Conservation (phyloP, 768 basidiomycete species). For the Leccinum disarticulatum region DNA sequence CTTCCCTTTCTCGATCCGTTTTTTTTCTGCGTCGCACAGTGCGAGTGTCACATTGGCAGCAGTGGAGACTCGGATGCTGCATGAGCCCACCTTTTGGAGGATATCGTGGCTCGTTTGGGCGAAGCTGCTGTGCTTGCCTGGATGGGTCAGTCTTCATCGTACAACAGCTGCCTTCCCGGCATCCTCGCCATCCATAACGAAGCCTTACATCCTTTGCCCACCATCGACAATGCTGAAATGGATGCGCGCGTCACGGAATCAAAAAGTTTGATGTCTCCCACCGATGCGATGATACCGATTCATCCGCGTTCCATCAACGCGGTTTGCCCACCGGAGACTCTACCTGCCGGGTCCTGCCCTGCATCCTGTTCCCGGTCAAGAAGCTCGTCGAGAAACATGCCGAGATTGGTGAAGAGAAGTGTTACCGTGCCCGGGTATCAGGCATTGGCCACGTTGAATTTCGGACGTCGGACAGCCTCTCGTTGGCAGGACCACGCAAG, state of each 20-base stretch:
- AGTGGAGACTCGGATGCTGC: background rate
- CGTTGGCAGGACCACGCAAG: background rate
- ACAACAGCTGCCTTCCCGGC: constrained; percentile 14
- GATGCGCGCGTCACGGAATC: background rate
- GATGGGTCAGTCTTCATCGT: constrained; percentile 7
- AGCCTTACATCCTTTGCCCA: background rate
- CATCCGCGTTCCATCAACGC: background rate
- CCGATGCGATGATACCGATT: background rate
- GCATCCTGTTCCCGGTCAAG: constrained; percentile 13
- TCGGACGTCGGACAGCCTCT: too few species aligned
- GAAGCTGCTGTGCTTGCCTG: constrained; percentile 9
- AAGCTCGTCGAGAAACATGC: too few species aligned
- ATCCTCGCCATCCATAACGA: background rate
- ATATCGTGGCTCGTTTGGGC: constrained; percentile 1
- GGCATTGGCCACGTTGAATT: too few species aligned
- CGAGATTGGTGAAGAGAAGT: too few species aligned
- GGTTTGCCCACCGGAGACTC: constrained; percentile 3
- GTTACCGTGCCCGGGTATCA: too few species aligned
- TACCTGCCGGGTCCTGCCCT: constrained; percentile 14
- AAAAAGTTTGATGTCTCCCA: background rate
- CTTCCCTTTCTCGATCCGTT: constrained; percentile 20
- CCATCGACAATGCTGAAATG: background rate
- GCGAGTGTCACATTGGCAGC: constrained; percentile 6
- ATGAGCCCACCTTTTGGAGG: too few species aligned
- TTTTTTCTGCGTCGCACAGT: background rate